Evolutionary conservation across 495 filamentous ascomycete species (phyloP), one percentile per base, ranked within the genome.

Genomic region (Clavariopsis aquatica): DNA sequence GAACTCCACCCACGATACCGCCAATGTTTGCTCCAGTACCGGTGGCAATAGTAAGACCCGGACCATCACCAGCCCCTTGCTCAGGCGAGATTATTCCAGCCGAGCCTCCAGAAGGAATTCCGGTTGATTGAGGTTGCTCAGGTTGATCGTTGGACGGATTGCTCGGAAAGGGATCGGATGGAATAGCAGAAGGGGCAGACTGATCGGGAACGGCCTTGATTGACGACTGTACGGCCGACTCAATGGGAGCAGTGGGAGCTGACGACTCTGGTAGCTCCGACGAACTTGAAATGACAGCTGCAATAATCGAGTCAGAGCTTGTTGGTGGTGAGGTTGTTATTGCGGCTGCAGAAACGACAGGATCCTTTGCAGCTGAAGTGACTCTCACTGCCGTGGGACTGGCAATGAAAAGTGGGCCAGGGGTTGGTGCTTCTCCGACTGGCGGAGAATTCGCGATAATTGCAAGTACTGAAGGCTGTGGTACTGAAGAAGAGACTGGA

Each of bases 41-140:
- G 22, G 7, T 29, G 20, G 53, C 23, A 54, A 62, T 53, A 22
- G 54, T 63, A 23, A 63, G 38, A 2, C 43, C 34, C 22, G 34
- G n/a, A 26, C 54, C 49, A 31, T 64, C 53, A 2, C n/a, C 41
- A 49, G 45, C 19, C 22, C 60, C 55, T 36, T 64, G 58, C 27
- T 60, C 49, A 24, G 68, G 68, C 13, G 59, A 27, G 28, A 70
- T 64, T 20, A 67, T 49, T 19, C 68, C 68, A 49, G 59, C 67
- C n/a, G 62, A 57, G 8, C 58, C 63, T 55, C 56, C 45, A 8
- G 62, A 46, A 9, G 62, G 46, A 15, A 63, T 29, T n/a, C 52
- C 61, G 12, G 60, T 62, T 27, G 63, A 60, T 29, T 62, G 57
- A 9, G 58, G 60, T 20, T 56, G 45, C 31, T 54, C 52, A 10